phyloP scores from a whole-genome alignment of 2,329 filamentous ascomycete genomes.

The Penicillium paneum region DNA sequence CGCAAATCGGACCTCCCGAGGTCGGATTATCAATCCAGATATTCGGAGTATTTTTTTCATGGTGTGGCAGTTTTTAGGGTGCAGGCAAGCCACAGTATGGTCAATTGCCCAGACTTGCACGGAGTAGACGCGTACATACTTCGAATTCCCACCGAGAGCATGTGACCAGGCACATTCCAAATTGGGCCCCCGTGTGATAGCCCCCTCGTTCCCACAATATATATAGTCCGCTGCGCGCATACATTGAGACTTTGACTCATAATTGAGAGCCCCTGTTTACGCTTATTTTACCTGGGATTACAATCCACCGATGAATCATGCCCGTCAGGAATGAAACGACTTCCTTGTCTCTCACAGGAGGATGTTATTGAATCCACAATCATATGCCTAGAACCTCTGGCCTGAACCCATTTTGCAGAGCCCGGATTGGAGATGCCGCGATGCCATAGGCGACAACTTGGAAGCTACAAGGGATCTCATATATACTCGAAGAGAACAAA shows the following conservation, averaged over 20 bases:
- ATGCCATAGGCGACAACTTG: background rate
- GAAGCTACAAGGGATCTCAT: background rate
- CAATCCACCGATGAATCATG: background rate
- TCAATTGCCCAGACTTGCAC: background rate
- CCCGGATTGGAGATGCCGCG: too few species aligned
- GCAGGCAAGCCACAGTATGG: background rate
- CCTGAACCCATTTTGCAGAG: too few species aligned
- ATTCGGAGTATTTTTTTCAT: background rate
- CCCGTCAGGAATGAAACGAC: background rate
- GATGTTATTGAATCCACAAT: background rate
- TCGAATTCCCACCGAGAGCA: background rate
- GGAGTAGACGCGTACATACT: background rate
- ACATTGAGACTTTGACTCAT: background rate
- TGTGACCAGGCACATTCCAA: background rate
- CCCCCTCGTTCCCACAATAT: background rate
- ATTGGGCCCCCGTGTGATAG: background rate
- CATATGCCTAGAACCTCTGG: background rate
- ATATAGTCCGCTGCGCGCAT: background rate
- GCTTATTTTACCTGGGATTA: background rate
- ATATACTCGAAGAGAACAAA: background rate
- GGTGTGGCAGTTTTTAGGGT: background rate
- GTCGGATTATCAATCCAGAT: conserved; percentile 1
- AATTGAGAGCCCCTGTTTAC: too few species aligned
- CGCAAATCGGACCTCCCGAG: background rate
- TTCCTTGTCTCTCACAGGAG: background rate